Base-by-base conservation (phyloP, 2,329 filamentous ascomycete species). In the Arthroderma sp. region DNA sequence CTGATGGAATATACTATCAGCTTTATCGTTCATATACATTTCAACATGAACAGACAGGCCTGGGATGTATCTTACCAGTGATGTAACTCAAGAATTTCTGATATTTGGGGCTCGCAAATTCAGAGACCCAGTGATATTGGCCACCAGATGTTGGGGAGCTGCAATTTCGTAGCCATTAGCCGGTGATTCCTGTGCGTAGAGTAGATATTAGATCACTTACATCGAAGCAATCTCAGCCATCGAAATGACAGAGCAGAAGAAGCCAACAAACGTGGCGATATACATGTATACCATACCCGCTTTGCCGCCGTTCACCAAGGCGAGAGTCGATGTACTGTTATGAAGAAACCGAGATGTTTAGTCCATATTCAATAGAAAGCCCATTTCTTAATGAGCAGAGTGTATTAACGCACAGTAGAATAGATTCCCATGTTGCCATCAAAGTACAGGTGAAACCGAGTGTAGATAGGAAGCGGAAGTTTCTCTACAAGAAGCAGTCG, bases 71-170 rank as follows among this genome's bases (percentile, higher is more conserved):
- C 56, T 52, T 66, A 69, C 73, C 72, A 11, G 74, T 72, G 33
- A 72, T 69, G 62, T 77, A 79, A 56, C 75, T 77, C 1, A 78
- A 65, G 41, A 73, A 70, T 37, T 72, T 75, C 56, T 76, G 73
- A 41, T 62, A 70, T 15, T 62, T 65, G 5, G 62, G 65, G 2
- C 67, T 67, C 13, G 70, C 69, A 43, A 72, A 64, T 7, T 66
- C 63, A 25, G 65, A 66, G 1, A 71, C 73, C 72, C 72, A 75
- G 58, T 74, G 71, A 60, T 76, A 75, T 58, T 74, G 73, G 5
- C 71, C 73, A 5, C 71, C 73, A 1, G 72, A 72, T n/a, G 73
- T 67, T 8, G 72, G 71, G 9, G 8, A 72, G 71, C 5, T 74
- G 71, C 31, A 76, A 68, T 59, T 37, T 17, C 13, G 9, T 9